Evolutionary conservation across 306 rosid species (phyloP).

Genomic region (Spatholobus suberectus): DNA sequence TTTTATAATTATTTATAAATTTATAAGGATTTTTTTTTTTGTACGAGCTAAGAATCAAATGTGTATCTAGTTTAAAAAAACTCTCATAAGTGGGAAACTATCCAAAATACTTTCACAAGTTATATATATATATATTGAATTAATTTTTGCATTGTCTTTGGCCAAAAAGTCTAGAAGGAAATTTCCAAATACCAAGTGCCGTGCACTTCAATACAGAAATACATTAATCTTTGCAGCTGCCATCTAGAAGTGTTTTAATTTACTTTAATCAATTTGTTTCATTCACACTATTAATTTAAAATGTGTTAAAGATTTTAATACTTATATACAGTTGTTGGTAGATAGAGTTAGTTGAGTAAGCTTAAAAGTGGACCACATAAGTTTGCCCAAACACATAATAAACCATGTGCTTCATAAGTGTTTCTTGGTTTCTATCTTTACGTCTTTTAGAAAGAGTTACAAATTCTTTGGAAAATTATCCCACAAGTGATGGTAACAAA

Average conservation of each 20-base stretch:
- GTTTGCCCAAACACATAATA: constrained; percentile 16
- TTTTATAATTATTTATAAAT: background rate
- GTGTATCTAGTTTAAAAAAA: background rate
- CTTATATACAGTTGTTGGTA: background rate
- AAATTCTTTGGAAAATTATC: background rate
- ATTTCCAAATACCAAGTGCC: constrained; percentile 35
- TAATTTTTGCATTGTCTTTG: background rate
- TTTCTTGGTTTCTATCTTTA: background rate
- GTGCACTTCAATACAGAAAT: constrained; percentile 38
- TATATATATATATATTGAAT: background rate
- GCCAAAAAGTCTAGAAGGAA: constrained; percentile 26
- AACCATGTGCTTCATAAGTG: constrained; percentile 26
- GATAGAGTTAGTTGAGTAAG: constrained; percentile 29
- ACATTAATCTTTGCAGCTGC: constrained; percentile 11
- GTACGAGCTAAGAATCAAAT: background rate
- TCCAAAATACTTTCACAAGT: background rate
- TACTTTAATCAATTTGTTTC: background rate
- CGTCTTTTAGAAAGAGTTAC: background rate
- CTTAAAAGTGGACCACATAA: background rate
- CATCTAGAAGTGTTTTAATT: constrained; percentile 28
- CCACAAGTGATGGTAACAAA: background rate
- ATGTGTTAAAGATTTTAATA: background rate
- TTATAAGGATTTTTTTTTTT: background rate
- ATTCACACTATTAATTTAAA: background rate
- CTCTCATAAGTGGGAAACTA: background rate